Conservation (phyloP, 768 basidiomycete genomes). For the Amanita inopinata region DNA sequence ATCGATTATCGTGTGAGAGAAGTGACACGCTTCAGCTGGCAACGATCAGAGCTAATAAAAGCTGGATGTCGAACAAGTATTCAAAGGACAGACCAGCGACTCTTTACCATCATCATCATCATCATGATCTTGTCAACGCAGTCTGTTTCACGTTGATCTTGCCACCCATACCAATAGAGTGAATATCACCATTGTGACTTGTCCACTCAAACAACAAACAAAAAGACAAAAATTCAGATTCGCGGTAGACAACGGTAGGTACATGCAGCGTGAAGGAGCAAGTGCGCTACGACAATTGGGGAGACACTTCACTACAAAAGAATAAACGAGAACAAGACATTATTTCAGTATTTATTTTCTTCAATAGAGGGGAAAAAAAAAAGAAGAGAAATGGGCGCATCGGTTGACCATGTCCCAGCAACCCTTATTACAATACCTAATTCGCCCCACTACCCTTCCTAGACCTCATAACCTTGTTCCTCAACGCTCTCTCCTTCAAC, state of each 20-base stretch:
- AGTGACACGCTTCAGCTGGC: too few species aligned
- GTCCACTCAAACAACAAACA: too few species aligned
- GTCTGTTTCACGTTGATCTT: too few species aligned
- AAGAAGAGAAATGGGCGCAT: constrained; percentile 1
- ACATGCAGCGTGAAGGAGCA: constrained; percentile 5
- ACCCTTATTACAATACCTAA: background rate
- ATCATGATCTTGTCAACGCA: too few species aligned
- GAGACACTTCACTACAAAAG: constrained; percentile 1
- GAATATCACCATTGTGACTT: too few species aligned
- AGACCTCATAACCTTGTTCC: constrained; percentile 73
- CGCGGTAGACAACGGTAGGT: background rate
- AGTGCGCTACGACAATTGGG: too few species aligned
- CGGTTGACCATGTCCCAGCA: background rate
- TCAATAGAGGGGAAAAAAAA: background rate
- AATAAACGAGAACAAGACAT: background rate
- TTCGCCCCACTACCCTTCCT: constrained; percentile 35
- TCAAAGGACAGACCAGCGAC: too few species aligned
- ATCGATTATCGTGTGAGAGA: too few species aligned
- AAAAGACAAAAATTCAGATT: constrained; percentile 3
- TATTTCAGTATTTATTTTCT: constrained; percentile 7
- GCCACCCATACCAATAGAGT: too few species aligned
- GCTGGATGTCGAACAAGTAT: too few species aligned
- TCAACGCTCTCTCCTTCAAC: constrained; percentile 69
- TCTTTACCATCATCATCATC: too few species aligned
- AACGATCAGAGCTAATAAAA: too few species aligned